These are phyloP conservation scores for Apiotrichum mycotoxinovorans DNA, from an alignment of 1,284 basidiomycete genomes.

Conservation along the genomic window DNA sequence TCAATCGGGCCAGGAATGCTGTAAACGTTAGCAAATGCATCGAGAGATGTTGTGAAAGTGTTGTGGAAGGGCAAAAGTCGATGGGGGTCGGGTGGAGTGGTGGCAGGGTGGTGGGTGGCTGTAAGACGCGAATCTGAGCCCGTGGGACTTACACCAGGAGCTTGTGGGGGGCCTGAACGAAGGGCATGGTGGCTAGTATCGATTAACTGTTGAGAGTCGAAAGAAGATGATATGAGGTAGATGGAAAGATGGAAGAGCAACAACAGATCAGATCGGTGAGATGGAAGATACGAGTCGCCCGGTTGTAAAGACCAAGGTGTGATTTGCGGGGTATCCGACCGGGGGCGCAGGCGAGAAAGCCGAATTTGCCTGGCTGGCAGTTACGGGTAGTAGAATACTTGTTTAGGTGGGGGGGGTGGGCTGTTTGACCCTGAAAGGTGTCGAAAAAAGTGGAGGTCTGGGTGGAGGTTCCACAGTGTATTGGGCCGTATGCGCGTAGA, in stretches of 20 bases:
- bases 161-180: conserved; percentile 47
- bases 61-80: not conserved
- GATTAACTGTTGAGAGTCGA: not conserved
- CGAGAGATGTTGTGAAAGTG: not conserved
- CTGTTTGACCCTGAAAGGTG: too few species aligned
- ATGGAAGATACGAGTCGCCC: not conserved
- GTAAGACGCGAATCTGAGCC: not conserved
- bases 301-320: too few species aligned
- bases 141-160: conserved; percentile 36
- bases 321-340: not conserved
- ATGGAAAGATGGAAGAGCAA: not conserved
- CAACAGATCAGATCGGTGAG: too few species aligned
- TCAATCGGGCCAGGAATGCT: conserved; percentile 52
- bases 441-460: too few species aligned
- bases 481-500: too few species aligned
- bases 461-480: too few species aligned
- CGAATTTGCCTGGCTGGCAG: too few species aligned
- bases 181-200: conserved; percentile 23
- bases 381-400: too few species aligned
- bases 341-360: too few species aligned
- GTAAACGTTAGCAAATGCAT: not conserved
- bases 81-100: not conserved
- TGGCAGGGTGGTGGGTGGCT: not conserved
- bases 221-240: not conserved
- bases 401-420: too few species aligned